phyloP scores from a whole-genome alignment of 441 rosid genomes.

The Breynia disticha region DNA sequence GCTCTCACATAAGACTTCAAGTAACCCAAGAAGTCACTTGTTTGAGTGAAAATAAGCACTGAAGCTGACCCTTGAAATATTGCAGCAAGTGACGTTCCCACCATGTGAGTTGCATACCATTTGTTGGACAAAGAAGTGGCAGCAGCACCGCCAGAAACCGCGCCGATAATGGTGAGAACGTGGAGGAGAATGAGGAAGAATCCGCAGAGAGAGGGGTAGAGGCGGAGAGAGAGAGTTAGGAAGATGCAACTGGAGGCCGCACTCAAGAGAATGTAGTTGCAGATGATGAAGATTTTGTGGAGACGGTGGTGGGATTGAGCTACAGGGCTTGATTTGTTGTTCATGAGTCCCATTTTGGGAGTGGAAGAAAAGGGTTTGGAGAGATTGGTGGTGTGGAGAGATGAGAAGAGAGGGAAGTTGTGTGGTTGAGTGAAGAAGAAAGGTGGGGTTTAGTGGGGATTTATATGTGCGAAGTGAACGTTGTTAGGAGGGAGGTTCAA shows the following conservation, averaged over 20 bases:
- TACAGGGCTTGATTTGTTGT: conserved; percentile 17
- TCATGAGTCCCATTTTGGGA: conserved; percentile 27
- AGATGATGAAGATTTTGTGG: conserved; percentile 56
- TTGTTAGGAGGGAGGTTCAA: no score
- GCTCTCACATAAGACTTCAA: conserved; percentile 71
- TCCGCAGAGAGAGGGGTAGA: conserved; percentile 65
- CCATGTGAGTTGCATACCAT: conserved; percentile 79
- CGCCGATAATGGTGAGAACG: conserved; percentile 47
- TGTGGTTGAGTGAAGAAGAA: no score
- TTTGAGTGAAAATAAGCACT: conserved; percentile 59
- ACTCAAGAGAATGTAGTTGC: conserved; percentile 75
- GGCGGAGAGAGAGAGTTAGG: conserved; percentile 85
- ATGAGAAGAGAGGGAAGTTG: no score
- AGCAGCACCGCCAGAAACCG: conserved; percentile 61
- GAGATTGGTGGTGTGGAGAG: no score
- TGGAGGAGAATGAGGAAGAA: conserved; percentile 73
- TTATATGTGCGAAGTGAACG: no score
- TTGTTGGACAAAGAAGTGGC: conserved; percentile 34
- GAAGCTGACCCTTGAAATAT: conserved; percentile 82
- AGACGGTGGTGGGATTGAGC: conserved; percentile 38
- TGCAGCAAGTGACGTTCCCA: conserved; percentile 60
- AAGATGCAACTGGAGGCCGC: conserved; percentile 88
- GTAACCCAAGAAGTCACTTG: conserved; percentile 43
- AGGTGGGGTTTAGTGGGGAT: no score
- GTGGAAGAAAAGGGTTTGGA: no score